Base-by-base conservation (phyloP, 148 eudicot genomes). In the Euryodendron excelsum region DNA sequence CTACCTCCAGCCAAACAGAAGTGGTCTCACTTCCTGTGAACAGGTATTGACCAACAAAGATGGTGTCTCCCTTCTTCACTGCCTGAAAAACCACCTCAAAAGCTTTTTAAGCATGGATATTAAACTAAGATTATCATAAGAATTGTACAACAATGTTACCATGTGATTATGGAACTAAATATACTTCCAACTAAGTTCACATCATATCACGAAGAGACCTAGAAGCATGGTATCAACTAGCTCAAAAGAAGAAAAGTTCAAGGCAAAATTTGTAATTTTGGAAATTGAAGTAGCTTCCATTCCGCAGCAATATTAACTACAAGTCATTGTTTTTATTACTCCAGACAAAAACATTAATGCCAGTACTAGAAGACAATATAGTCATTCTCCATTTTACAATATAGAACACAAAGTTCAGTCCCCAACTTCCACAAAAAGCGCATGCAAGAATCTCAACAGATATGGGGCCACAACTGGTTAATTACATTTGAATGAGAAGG, bases 11-110 rank as follows among this genome's bases (percentile, higher is more conserved):
- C 98, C 99, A 95, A 77, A 95, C 99, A 83, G 99, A 95, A 33
- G 99, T 95, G 28, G 91, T 93, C 83, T 95, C 99, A 84, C 98
- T 95, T 82, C 99, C 99, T n/a, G 99, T 95, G 83, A 93, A 95
- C 80, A 95, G 88, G 80, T 95, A 95, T 84, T 95, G 92, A 68
- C 99, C 99, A 85, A 95, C 82, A 81, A 95, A 95, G 79, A 96
- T 93, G 68, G 95, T 96, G 82, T 96, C 99, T 62, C 98, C 99
- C 81, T 89, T 90, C 85, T 93, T 91, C 84, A 96, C 98, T 28
- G 90, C 93, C 99, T 96, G 93, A 75, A 48, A 74, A 77, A 83
- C 52, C 48, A 84, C 31, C 56, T 69, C 30, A 48, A 76, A 84
- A 47, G 47, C 34, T 59, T 56, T 17, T 28, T 83, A 79, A 85